Evolutionary conservation across 371 early-diverging fungal genomes (phyloP).

Genomic region (Saksenaea vasiformis): DNA sequence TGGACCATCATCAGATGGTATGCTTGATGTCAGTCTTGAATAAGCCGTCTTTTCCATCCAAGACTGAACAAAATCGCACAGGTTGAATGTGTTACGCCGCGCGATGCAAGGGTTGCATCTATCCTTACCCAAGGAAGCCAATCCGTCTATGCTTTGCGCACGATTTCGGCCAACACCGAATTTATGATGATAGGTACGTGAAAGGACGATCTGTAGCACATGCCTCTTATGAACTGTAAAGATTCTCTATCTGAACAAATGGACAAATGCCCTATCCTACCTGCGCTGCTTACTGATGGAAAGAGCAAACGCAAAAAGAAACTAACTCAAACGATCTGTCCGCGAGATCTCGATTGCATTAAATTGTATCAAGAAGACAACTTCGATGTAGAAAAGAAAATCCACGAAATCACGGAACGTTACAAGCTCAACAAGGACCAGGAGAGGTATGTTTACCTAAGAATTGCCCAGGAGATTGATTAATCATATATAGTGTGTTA

Average conservation of each 20-base stretch:
- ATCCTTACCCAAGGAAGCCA: constrained; percentile 17
- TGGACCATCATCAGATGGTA: constrained; percentile 57
- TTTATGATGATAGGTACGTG: constrained; percentile 69
- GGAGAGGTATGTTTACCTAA: constrained; percentile 21
- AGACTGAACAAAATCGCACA: not conserved
- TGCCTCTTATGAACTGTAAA: constrained; percentile 11
- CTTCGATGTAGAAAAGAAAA: constrained; percentile 43
- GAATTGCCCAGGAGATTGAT: not conserved
- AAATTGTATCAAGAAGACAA: constrained; percentile 43
- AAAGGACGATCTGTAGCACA: too few relatives aligned
- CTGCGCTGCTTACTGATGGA: constrained; percentile 27
- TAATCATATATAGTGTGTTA: constrained; percentile 43
- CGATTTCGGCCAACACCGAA: constrained; percentile 69
- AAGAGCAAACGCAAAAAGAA: constrained; percentile 13
- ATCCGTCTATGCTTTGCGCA: constrained; percentile 62
- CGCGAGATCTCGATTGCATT: constrained; percentile 32
- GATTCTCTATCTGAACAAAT: constrained; percentile 53
- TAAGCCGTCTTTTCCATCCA: not conserved
- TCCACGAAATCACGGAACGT: constrained; percentile 34
- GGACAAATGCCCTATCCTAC: constrained; percentile 49
- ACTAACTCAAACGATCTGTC: constrained; percentile 15
- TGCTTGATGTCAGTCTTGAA: constrained; percentile 41
- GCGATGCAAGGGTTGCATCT: constrained; percentile 41
- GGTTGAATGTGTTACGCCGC: constrained; percentile 50
- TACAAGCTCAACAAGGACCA: constrained; percentile 72